phyloP scores from a whole-genome alignment of 495 filamentous ascomycete species.

The Staphylotrichum tortipilum region DNA sequence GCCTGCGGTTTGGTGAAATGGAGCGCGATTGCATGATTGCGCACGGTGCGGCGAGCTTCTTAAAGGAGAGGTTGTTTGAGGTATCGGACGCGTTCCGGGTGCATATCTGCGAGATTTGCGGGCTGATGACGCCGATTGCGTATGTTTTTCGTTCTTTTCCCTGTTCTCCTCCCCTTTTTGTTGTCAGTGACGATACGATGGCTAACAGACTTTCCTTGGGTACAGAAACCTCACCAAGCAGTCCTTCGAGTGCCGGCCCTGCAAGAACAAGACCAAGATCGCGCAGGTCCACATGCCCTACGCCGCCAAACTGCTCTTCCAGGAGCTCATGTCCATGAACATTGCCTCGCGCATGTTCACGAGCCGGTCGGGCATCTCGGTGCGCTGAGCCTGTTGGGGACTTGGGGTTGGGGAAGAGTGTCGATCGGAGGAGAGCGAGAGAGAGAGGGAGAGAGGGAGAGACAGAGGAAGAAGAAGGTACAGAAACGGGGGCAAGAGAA shows the following conservation, averaged over 20 bases:
- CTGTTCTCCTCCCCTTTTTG: not conserved
- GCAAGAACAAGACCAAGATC: slow-evolving; percentile 97
- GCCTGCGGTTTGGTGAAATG: slow-evolving; percentile 99
- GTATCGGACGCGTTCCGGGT: slow-evolving; percentile 97
- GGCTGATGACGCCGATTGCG: slow-evolving; percentile 98
- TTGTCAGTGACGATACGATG: slow-evolving; percentile 22
- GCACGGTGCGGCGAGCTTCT: slow-evolving; percentile 89
- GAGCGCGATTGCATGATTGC: slow-evolving; percentile 99
- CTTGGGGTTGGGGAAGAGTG: not conserved
- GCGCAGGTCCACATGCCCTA: slow-evolving; percentile 97
- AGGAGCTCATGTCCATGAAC: slow-evolving; percentile 96
- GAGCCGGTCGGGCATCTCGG: slow-evolving; percentile 62
- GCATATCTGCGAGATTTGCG: slow-evolving; percentile 97
- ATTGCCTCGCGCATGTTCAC: slow-evolving; percentile 97
- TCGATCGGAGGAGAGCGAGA: not conserved
- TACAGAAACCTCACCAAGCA: slow-evolving; percentile 87
- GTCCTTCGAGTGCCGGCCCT: slow-evolving; percentile 90
- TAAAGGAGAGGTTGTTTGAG: slow-evolving; percentile 95
- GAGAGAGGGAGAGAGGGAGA: no score
- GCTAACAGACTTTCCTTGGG: no score
- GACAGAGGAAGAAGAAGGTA: no score
- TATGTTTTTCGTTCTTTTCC: slow-evolving; percentile 48
- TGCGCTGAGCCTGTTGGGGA: slow-evolving; percentile 37
- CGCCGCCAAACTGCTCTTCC: slow-evolving; percentile 96
- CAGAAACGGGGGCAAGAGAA: not conserved